Conservation (phyloP, 257 asterid species). For the Gentiana dahurica region DNA sequence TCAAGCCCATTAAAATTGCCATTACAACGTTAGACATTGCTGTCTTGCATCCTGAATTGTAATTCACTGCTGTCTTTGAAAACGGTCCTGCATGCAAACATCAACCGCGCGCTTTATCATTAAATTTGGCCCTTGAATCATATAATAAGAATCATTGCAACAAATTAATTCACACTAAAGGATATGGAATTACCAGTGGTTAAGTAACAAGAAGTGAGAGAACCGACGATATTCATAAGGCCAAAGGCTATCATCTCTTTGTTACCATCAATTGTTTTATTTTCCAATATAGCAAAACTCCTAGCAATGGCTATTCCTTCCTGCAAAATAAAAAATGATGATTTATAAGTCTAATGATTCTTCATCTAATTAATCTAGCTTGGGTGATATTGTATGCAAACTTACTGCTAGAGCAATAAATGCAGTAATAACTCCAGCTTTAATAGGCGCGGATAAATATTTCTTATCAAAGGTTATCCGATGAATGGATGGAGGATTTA, state of each 20-base stretch:
- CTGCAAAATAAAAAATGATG: slow-evolving; percentile 17
- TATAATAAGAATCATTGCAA: not conserved
- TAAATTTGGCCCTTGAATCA: too few species aligned
- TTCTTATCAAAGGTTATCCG: slow-evolving; percentile 35
- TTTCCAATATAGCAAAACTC: slow-evolving; percentile 62
- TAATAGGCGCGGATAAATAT: slow-evolving; percentile 32
- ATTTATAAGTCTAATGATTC: not conserved
- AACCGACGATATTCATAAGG: slow-evolving; percentile 84
- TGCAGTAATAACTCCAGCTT: slow-evolving; percentile 66
- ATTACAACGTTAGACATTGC: slow-evolving; percentile 67
- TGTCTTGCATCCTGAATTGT: slow-evolving; percentile 70
- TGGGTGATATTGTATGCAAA: not conserved
- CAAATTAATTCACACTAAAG: not conserved
- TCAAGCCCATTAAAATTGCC: slow-evolving; percentile 53
- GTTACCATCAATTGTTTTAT: slow-evolving; percentile 80
- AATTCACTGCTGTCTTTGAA: slow-evolving; percentile 83
- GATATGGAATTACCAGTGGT: slow-evolving; percentile 50
- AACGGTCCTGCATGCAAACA: slow-evolving; percentile 51
- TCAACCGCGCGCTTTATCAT: not conserved
- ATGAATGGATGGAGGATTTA: slow-evolving; percentile 38
- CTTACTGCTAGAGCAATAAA: slow-evolving; percentile 66
- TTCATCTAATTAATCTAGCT: too few species aligned
- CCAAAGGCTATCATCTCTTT: slow-evolving; percentile 95
- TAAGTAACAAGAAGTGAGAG: slow-evolving; percentile 83
- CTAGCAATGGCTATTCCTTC: slow-evolving; percentile 97